phyloP scores from a whole-genome alignment of 345 rosid species.

The Carallia brachiata region DNA sequence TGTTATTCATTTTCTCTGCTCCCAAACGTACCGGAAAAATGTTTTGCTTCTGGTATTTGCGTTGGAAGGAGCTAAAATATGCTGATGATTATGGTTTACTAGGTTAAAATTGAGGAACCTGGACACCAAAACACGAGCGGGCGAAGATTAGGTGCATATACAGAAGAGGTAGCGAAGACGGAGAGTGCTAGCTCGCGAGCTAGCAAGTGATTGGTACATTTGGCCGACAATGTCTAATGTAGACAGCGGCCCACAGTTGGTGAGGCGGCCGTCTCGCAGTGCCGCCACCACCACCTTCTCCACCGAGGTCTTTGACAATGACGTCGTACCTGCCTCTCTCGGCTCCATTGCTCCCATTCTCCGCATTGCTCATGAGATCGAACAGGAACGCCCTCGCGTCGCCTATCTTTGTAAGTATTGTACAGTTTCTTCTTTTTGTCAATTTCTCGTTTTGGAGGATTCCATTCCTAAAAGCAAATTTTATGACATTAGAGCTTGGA shows the following conservation, averaged over 20 bases:
- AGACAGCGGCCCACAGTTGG: constrained; percentile 50
- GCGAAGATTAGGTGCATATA: neutral
- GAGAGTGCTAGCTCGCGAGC: constrained; percentile 24
- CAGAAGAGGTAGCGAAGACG: constrained; percentile 23
- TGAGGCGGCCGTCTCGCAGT: constrained; percentile 85
- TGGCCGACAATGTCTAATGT: constrained; percentile 19
- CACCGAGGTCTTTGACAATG: constrained; percentile 89
- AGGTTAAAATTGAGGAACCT: too few relatives aligned
- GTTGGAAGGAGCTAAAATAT: too few relatives aligned
- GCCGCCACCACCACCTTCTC: constrained; percentile 87
- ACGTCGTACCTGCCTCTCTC: constrained; percentile 90
- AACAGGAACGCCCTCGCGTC: constrained; percentile 93
- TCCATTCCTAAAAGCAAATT: too few relatives aligned
- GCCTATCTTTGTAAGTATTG: constrained; percentile 75
- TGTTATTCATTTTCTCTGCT: too few relatives aligned
- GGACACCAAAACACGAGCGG: too few relatives aligned
- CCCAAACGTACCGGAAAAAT: too few relatives aligned
- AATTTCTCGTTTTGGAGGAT: too few relatives aligned
- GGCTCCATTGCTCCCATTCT: constrained; percentile 80
- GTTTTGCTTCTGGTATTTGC: too few relatives aligned
- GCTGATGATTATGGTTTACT: too few relatives aligned
- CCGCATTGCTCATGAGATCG: constrained; percentile 85
- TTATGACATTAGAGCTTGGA: neutral
- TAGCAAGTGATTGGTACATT: neutral
- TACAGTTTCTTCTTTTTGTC: neutral